These are phyloP conservation scores for Backusella morwellensis DNA, from an alignment of 192 early-diverging fungal genomes.

Conservation along the genomic window DNA sequence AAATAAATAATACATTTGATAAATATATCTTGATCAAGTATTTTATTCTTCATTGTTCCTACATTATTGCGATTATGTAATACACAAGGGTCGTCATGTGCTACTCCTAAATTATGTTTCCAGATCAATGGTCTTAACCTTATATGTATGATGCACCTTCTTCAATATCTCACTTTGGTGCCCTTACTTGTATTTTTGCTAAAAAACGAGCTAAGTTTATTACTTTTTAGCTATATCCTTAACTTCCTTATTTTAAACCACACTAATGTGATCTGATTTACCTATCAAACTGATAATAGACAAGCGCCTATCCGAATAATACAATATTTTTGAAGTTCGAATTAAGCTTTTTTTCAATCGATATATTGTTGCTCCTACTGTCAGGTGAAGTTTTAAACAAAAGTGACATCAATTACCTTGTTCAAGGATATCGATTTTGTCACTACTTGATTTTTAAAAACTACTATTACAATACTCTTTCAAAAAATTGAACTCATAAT, in stretches of 20 bases:
- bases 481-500: not conserved
- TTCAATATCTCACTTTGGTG: not conserved
- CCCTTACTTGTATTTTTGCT: not conserved
- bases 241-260: not conserved
- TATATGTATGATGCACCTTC: not conserved
- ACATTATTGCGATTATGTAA: too few relatives aligned
- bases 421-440: not conserved
- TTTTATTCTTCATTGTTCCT: too few relatives aligned
- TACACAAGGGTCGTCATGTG: too few relatives aligned
- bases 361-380: too few relatives aligned
- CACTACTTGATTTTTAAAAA: not conserved
- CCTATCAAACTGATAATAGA: not conserved
- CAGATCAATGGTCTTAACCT: not conserved
- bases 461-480: not conserved
- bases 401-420: not conserved
- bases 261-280: not conserved
- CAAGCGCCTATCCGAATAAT: not conserved
- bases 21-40: too few relatives aligned
- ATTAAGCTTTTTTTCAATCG: too few relatives aligned
- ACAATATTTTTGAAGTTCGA: not conserved
- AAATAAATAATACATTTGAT: not conserved
- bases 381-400: not conserved
- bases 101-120: not conserved
- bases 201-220: not conserved
- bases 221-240: not conserved